These are phyloP conservation scores for Schizochytrium sp. DNA, from an alignment of 108 stramenopile species.

Conservation along the genomic window DNA sequence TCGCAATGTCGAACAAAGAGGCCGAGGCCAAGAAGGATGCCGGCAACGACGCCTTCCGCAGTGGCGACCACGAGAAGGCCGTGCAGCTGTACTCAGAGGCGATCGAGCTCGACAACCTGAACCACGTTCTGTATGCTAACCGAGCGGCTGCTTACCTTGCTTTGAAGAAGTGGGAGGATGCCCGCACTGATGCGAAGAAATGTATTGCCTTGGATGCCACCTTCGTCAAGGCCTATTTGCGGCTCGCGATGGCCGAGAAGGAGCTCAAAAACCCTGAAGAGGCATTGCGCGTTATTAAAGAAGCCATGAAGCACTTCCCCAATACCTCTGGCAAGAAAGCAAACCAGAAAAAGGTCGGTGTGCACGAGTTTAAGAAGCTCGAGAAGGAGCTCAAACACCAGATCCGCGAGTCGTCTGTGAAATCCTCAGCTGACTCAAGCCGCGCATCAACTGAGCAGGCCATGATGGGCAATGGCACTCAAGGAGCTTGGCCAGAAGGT, in stretches of 20 bases:
- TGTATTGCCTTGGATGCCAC: background rate
- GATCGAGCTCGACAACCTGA: conserved; percentile 19
- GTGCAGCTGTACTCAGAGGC: conserved; percentile 59
- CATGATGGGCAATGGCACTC: conserved; percentile 44
- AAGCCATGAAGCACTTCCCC: background rate
- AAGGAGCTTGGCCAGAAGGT: conserved; percentile 13
- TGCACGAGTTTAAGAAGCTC: conserved; percentile 36
- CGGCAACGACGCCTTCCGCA: conserved; percentile 55
- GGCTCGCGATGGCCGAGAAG: conserved; percentile 52
- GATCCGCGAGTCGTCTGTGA: background rate
- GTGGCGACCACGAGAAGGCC: background rate
- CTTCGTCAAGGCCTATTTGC: conserved; percentile 48
- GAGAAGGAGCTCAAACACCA: conserved; percentile 52
- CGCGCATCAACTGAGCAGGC: conserved; percentile 15
- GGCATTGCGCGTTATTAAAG: conserved; percentile 21
- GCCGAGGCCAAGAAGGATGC: conserved; percentile 38
- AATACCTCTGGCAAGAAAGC: conserved; percentile 17
- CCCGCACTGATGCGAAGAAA: conserved; percentile 9
- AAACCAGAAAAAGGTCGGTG: conserved; percentile 13
- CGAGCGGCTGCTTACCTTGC: conserved; percentile 31
- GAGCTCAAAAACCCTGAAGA: conserved; percentile 33
- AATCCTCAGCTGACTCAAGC: too few relatives aligned
- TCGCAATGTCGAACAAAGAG: background rate
- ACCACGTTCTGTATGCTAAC: conserved; percentile 53
- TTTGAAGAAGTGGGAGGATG: conserved; percentile 52